Percentiles rank a stretch among this genome's conserved stretches.
Evolutionary conservation across 257 asterid genomes (phyloP).

Genomic region (Gentiana straminea): DNA sequence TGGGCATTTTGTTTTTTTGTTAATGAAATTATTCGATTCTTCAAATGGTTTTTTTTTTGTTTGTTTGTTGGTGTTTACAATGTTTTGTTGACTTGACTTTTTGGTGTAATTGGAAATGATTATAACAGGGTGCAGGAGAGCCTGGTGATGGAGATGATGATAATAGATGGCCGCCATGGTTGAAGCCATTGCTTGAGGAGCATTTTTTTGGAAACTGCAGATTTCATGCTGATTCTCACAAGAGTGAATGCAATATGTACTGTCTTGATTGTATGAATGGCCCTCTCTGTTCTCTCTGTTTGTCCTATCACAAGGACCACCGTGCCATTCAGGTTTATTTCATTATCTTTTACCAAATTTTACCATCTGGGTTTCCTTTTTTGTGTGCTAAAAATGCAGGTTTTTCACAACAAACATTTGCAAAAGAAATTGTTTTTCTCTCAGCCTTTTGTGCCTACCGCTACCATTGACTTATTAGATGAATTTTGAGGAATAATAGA

Average conservation of each 20-base stretch:
- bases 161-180: slow-evolving; percentile 70
- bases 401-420: background rate
- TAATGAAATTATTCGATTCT: background rate
- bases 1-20: background rate
- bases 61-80: background rate
- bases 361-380: slow-evolving; percentile 16
- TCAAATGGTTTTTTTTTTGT: background rate
- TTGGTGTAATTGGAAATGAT: too few species aligned
- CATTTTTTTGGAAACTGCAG: slow-evolving; percentile 74
- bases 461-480: slow-evolving; percentile 28
- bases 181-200: slow-evolving; percentile 55
- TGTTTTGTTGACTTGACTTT: slow-evolving; percentile 5
- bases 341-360: background rate
- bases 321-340: slow-evolving; percentile 54
- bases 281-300: slow-evolving; percentile 72
- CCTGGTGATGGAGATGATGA: slow-evolving; percentile 68
- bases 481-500: background rate
- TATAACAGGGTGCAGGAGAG: slow-evolving; percentile 44
- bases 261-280: slow-evolving; percentile 72
- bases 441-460: background rate
- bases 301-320: slow-evolving; percentile 56
- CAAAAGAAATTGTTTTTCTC: background rate
- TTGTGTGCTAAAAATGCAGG: slow-evolving; percentile 4
- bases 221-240: slow-evolving; percentile 71
- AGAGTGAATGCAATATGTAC: slow-evolving; percentile 89